Conservation (phyloP, 2,329 filamentous ascomycete species). For the Alternaria alternata region DNA sequence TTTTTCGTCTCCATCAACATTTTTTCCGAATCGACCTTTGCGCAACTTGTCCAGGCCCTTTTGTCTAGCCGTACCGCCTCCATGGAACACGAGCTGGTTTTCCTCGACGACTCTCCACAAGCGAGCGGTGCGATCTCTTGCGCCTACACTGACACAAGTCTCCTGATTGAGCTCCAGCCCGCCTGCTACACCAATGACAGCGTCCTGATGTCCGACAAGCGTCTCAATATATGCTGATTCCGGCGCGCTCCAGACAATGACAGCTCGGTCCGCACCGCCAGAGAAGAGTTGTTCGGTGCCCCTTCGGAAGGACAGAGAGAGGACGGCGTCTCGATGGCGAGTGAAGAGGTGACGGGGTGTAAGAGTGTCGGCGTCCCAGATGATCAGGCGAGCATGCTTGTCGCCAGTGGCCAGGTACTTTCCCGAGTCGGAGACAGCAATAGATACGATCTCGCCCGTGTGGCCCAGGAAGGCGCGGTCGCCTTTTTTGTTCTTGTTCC, state of each 20-base stretch:
- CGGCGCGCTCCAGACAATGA: constrained; percentile 94
- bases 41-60: constrained; percentile 51
- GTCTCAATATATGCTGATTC: constrained; percentile 95
- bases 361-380: constrained; percentile 85
- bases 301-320: constrained; percentile 82
- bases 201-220: constrained; percentile 93
- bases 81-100: constrained; percentile 92
- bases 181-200: constrained; percentile 79
- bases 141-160: constrained; percentile 88
- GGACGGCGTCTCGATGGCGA: constrained; percentile 91
- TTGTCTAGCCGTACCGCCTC: constrained; percentile 66
- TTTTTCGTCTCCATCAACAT: constrained; percentile 52
- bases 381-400: constrained; percentile 80
- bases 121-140: constrained; percentile 87
- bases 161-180: constrained; percentile 72
- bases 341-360: constrained; percentile 82
- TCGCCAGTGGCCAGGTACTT: constrained; percentile 92
- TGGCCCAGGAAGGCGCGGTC: constrained; percentile 75
- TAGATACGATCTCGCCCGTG: constrained; percentile 78
- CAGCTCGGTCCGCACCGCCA: constrained; percentile 86
- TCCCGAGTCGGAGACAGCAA: constrained; percentile 88
- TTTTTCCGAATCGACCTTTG: constrained; percentile 46
- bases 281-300: constrained; percentile 93
- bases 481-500: constrained; percentile 64
- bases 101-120: constrained; percentile 98